Evolutionary conservation across 257 asterid genomes (phyloP), one percentile per base, ranked within the genome.

Genomic region (Buddleja alternifolia): DNA sequence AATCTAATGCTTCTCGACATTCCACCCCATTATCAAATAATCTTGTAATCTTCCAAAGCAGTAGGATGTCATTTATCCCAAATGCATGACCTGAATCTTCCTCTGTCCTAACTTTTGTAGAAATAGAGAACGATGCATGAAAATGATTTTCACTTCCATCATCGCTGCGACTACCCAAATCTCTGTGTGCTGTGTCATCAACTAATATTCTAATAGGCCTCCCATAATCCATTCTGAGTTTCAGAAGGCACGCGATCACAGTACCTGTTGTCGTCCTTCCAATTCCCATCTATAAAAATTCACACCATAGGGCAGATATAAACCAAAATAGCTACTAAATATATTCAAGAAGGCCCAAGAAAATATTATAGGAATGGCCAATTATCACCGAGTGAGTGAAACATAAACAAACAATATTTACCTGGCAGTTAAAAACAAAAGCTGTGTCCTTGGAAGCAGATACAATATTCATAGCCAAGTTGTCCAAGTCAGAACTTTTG

Each of bases 261-360:
- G 98, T 93, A 60, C 98, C 98, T 24, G 96, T 88, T 55, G 97
- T 93, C 65, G 97, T 93, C 87, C 98, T 85, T 65, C 97, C 98
- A 60, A 90, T 90, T 58, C 98, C 98, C 97, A 93, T 93, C 96
- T 93, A 86, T 71, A 65, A 71, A 48, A 61, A 46, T 47, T 53
- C 39, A 69, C 37, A 60, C 46, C 44, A n/a, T 60, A 53, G 65
- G 67, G 21, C n/a, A 55, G 72, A 72, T 21, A 62, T 41, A 58
- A 46, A 74, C 67, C 70, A 66, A 77, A 60, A 45, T 45, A 73
- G 76, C 65, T 42, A 56, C 19, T 21, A 47, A 12, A 24, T 32
- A 25, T 25, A 45, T 46, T 5, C 60, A 73, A 40, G 69, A 40
- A 74, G 57, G 32, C 29, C 24, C 32, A 48, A 69, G 41, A 46